These are phyloP conservation scores for Waltergamsia citrina DNA, from an alignment of 2,329 filamentous ascomycete species.

Conservation along the genomic window DNA sequence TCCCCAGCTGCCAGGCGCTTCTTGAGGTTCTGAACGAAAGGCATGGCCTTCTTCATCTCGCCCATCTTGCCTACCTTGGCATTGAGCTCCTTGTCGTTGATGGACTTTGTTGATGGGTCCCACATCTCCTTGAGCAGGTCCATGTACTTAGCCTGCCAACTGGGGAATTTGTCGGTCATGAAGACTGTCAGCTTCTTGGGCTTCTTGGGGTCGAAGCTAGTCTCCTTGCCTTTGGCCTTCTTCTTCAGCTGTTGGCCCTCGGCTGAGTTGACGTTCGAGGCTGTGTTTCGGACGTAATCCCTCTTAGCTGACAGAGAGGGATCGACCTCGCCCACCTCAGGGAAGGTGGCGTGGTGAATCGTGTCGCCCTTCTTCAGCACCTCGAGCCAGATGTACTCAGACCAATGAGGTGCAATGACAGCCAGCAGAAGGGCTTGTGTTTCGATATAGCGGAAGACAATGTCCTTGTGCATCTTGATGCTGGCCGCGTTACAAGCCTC, in stretches of 20 bases:
- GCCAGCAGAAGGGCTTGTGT: slow-evolving; percentile 75
- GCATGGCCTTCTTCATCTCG: slow-evolving; percentile 97
- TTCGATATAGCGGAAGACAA: slow-evolving; percentile 74
- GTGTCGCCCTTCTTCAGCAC: slow-evolving; percentile 68
- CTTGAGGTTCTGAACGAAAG: slow-evolving; percentile 85
- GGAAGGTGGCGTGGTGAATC: slow-evolving; percentile 69
- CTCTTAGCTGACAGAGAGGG: slow-evolving; percentile 65
- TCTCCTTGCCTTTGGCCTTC: slow-evolving; percentile 84
- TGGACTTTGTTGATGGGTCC: slow-evolving; percentile 45
- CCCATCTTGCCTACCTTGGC: slow-evolving; percentile 71
- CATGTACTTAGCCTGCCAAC: slow-evolving; percentile 88
- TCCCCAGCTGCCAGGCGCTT: slow-evolving; percentile 68
- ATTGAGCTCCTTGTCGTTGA: slow-evolving; percentile 75
- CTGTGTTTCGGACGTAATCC: slow-evolving; percentile 69
- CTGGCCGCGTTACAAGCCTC: slow-evolving; percentile 69
- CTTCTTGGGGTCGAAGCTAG: slow-evolving; percentile 79
- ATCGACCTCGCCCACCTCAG: slow-evolving; percentile 52
- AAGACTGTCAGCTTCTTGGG: slow-evolving; percentile 88
- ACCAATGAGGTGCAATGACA: slow-evolving; percentile 85
- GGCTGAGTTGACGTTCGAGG: slow-evolving; percentile 67
- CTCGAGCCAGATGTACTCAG: slow-evolving; percentile 90
- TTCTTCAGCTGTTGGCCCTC: slow-evolving; percentile 80
- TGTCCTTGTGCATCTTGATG: slow-evolving; percentile 77
- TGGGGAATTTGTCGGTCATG: slow-evolving; percentile 69
- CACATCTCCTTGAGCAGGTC: slow-evolving; percentile 67